Evolutionary conservation across 2,329 filamentous ascomycete genomes (phyloP).

Genomic region (Pezicula rhizophila): DNA sequence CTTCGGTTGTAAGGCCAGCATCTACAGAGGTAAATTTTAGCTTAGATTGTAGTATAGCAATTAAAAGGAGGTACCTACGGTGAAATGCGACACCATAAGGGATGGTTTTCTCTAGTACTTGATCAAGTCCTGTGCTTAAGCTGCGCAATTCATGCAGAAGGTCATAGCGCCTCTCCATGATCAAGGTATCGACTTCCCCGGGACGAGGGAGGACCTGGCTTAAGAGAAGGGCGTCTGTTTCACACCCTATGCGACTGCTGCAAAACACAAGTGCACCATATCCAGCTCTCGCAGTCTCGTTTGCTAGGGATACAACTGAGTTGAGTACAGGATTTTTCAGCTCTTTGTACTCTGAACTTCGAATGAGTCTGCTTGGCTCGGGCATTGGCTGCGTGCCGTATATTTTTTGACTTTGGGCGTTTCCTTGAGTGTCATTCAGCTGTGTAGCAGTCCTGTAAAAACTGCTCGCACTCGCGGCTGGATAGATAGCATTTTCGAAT

Average conservation of each 20-base stretch:
- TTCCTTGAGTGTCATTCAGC: constrained; percentile 28
- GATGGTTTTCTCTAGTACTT: constrained; percentile 57
- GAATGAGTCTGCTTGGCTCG: constrained; percentile 42
- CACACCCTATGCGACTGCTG: constrained; percentile 60
- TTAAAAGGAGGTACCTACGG: constrained; percentile 39
- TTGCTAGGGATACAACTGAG: constrained; percentile 62
- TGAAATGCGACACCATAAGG: constrained; percentile 68
- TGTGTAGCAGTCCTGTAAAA: constrained; percentile 53
- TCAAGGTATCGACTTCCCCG: constrained; percentile 33
- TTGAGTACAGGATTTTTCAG: constrained; percentile 61
- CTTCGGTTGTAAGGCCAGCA: constrained; percentile 67
- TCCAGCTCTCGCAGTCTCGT: constrained; percentile 61
- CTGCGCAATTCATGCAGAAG: constrained; percentile 61
- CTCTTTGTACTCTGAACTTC: constrained; percentile 52
- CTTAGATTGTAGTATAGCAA: constrained; percentile 1
- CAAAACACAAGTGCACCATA: constrained; percentile 72
- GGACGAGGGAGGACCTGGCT: constrained; percentile 56
- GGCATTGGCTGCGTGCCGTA: constrained; percentile 29
- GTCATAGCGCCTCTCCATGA: constrained; percentile 55
- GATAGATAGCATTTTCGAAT: constrained; percentile 63
- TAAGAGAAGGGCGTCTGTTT: constrained; percentile 62
- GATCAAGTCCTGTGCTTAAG: constrained; percentile 60
- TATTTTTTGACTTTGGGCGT: constrained; percentile 24
- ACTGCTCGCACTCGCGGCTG: constrained; percentile 50
- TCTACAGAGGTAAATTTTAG: constrained; percentile 23